Percentiles rank a stretch among this genome's conserved stretches.
phyloP scores from a whole-genome alignment of 2,329 filamentous ascomycete genomes.

The Camptophora hylomeconis region DNA sequence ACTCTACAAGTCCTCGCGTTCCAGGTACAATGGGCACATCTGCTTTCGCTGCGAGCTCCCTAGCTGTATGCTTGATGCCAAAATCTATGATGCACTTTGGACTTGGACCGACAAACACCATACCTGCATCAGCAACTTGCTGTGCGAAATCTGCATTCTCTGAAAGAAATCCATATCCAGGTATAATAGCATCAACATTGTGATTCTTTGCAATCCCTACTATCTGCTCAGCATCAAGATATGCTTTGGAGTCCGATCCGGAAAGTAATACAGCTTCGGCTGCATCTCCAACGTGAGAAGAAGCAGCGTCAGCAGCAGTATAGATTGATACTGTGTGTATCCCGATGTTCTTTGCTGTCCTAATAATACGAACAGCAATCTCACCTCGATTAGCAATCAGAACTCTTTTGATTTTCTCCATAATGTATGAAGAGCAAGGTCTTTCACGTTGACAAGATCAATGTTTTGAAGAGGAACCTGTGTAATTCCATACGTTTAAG shows the following conservation, averaged over 20 bases:
- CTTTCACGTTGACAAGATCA: too few species aligned
- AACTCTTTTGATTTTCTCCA: constrained; percentile 34
- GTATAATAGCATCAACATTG: constrained; percentile 45
- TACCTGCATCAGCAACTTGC: constrained; percentile 38
- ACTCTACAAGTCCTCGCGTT: constrained; percentile 34
- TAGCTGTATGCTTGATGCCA: constrained; percentile 46
- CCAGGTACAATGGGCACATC: constrained; percentile 44
- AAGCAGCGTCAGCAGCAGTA: constrained; percentile 41
- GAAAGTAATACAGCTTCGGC: constrained; percentile 40
- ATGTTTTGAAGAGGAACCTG: too few species aligned
- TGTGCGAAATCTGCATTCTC: constrained; percentile 51
- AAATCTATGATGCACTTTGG: constrained; percentile 41
- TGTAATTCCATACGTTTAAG: neutral
- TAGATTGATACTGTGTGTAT: constrained; percentile 46
- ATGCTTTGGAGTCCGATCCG: constrained; percentile 35
- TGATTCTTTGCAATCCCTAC: constrained; percentile 39
- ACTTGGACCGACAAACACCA: constrained; percentile 48
- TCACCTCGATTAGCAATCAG: constrained; percentile 49
- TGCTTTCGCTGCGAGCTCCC: constrained; percentile 39
- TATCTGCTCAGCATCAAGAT: constrained; percentile 25
- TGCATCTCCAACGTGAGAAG: constrained; percentile 40
- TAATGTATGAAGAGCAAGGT: constrained; percentile 5
- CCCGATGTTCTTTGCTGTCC: constrained; percentile 30
- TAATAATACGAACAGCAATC: constrained; percentile 42
- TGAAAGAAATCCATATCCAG: constrained; percentile 54